Evolutionary conservation across 768 basidiomycete genomes (phyloP).

Genomic region (Leccinum sublutescens): DNA sequence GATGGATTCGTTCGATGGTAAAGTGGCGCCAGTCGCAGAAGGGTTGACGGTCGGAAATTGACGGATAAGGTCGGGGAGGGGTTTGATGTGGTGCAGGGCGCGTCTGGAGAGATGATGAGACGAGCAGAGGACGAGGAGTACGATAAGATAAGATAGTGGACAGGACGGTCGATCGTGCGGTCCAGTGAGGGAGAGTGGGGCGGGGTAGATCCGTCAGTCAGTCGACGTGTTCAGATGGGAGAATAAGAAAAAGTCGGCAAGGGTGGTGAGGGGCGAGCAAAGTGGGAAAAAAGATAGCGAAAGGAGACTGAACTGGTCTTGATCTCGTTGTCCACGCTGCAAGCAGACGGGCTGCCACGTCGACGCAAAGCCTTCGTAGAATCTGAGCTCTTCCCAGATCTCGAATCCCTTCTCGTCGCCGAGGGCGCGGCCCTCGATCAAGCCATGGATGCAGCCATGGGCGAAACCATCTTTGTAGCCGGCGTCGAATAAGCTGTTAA

Average conservation of each 20-base stretch:
- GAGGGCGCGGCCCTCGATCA: conserved; percentile 87
- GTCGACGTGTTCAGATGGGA: neutral
- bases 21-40: conserved; percentile 22
- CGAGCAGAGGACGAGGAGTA: neutral
- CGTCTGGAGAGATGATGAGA: conserved; percentile 40
- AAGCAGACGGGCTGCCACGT: conserved; percentile 62
- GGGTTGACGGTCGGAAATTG: conserved; percentile 82
- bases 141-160: neutral
- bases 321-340: conserved; percentile 25
- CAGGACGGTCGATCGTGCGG: neutral
- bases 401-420: conserved; percentile 91
- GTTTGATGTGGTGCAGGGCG: conserved; percentile 57
- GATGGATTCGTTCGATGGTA: conserved; percentile 11
- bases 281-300: too few species aligned
- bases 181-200: neutral
- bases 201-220: neutral
- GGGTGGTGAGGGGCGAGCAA: too few species aligned
- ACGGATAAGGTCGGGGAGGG: conserved; percentile 67
- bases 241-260: too few species aligned
- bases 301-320: conserved; percentile 10
- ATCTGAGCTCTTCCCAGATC: conserved; percentile 97
- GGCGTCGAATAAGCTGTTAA: conserved; percentile 68
- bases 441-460: conserved; percentile 87
- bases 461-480: conserved; percentile 77
- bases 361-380: conserved; percentile 81